phyloP scores from a whole-genome alignment of 1,139 yeast genomes.

The Geotrichum restrictum region DNA sequence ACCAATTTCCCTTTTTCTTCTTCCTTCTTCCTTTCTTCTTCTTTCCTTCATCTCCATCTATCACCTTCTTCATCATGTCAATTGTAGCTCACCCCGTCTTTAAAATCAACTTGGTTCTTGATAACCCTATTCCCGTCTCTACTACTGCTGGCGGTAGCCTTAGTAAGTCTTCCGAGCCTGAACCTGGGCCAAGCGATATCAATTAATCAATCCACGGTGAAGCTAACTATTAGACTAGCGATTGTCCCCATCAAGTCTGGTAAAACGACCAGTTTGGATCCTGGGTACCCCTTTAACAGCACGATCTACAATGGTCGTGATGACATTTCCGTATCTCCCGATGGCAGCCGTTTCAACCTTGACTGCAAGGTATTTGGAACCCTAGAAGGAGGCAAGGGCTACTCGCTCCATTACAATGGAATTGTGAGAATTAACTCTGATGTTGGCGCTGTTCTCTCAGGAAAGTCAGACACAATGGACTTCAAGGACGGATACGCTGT shows the following conservation, averaged over 20 bases:
- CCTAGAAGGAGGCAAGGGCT: conserved; percentile 39
- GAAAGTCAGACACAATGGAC: conserved; percentile 35
- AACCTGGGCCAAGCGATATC: neutral
- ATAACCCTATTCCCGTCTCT: conserved; percentile 11
- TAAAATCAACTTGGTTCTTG: conserved; percentile 16
- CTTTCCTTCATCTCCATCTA: neutral
- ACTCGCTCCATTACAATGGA: conserved; percentile 44
- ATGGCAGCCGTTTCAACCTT: conserved; percentile 32
- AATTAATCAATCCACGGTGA: too few species aligned
- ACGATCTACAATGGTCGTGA: conserved; percentile 44
- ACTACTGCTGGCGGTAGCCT: conserved; percentile 12
- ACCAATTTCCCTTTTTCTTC: neutral
- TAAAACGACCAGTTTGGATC: conserved; percentile 38
- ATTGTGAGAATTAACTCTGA: conserved; percentile 42
- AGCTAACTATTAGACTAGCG: conserved; percentile 2
- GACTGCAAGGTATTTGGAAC: conserved; percentile 51
- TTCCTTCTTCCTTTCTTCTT: neutral
- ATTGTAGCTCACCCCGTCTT: conserved; percentile 19
- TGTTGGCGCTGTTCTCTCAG: conserved; percentile 40
- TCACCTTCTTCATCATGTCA: conserved; percentile 3
- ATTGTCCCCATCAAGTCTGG: conserved; percentile 38
- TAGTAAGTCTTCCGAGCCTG: conserved; percentile 12
- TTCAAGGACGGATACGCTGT: conserved; percentile 50
- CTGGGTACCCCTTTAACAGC: conserved; percentile 39
- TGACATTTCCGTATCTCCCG: conserved; percentile 42